Evolutionary conservation across 192 early-diverging fungal genomes (phyloP), one percentile per base, ranked within the genome.

Genomic region (Backusella sp.): DNA sequence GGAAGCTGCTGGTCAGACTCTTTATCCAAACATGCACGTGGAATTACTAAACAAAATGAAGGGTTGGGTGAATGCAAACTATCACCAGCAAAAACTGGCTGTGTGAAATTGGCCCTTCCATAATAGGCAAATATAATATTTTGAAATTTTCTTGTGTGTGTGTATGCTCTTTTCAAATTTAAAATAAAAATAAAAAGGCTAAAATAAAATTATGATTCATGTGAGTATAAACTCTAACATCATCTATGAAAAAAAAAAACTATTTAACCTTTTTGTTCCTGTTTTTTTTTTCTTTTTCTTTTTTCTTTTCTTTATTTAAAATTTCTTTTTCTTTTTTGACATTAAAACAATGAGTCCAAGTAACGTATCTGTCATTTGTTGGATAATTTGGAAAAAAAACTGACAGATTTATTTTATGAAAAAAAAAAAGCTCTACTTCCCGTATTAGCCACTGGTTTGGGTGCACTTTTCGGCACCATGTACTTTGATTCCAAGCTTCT

Each of bases 401-500:
- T 59, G 9, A 26, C 56, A 59, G 9, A 3, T 59, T 26, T 26
- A 11, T 12, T 59, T 0, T 59, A 12, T 59, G n/a, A n/a, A 23
- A 42, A 42, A 28, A 28, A 8, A 30, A 46, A 44, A 71, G 42
- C 28, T 46, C 3, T 70, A 28, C 14, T 71, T 71, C 70, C 42
- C 49, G 53, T 72, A 1, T 78, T 77, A 7, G 77, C 76, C 19
- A 26, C 81, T 56, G 72, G 78, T n/a, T 73, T 77, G 11, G 83
- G 79, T 26, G 79, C 77, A 34, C 36, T 83, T 34, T 73, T 84
- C 11, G 82, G 83, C 11, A 76, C 79, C 14, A 76, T 88, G 80
- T 88, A 88, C 42, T 68, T 84, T 12, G 83, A 85, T 73, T 82
- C 86, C n/a, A 83, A 80, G 42, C 35, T 83, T 7, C 76, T 83